phyloP scores from a whole-genome alignment of 495 filamentous ascomycete species.

The Achaetomiella virescens region DNA sequence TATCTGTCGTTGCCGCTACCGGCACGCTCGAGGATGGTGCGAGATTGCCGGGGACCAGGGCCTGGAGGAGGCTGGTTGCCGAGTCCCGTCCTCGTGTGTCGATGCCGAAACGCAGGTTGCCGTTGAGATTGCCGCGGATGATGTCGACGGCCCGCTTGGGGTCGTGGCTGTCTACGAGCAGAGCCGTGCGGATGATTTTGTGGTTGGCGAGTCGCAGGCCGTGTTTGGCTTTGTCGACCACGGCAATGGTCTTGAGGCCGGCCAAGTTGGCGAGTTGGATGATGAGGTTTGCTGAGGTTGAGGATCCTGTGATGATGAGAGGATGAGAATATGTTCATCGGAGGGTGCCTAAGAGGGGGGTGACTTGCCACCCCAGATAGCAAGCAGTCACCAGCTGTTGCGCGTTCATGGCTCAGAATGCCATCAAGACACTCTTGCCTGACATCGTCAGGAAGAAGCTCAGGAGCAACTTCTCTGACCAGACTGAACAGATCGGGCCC shows the following conservation, averaged over 20 bases:
- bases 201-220: conserved; percentile 48
- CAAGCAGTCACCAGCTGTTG: conserved; percentile 54
- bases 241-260: conserved; percentile 50
- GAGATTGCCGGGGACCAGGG: conserved; percentile 32
- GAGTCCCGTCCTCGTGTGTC: conserved; percentile 58
- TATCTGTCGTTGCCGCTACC: not conserved
- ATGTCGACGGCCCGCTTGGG: conserved; percentile 54
- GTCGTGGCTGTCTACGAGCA: conserved; percentile 58
- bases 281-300: conserved; percentile 53
- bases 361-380: conserved; percentile 59
- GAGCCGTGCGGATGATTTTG: conserved; percentile 41
- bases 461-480: conserved; percentile 32
- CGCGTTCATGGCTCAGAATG: conserved; percentile 37
- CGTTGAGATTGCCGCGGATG: conserved; percentile 47
- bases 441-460: conserved; percentile 47
- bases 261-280: conserved; percentile 56
- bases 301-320: conserved; percentile 40
- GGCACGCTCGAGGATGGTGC: no score
- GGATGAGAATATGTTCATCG: not conserved
- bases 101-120: conserved; percentile 54
- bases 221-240: conserved; percentile 57
- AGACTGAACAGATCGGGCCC: conserved; percentile 51
- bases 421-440: conserved; percentile 47
- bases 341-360: not conserved
- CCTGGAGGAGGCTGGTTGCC: conserved; percentile 44